Evolutionary conservation across 2,329 filamentous ascomycete species (phyloP).

Genomic region (Pseudodiploospora longispora): DNA sequence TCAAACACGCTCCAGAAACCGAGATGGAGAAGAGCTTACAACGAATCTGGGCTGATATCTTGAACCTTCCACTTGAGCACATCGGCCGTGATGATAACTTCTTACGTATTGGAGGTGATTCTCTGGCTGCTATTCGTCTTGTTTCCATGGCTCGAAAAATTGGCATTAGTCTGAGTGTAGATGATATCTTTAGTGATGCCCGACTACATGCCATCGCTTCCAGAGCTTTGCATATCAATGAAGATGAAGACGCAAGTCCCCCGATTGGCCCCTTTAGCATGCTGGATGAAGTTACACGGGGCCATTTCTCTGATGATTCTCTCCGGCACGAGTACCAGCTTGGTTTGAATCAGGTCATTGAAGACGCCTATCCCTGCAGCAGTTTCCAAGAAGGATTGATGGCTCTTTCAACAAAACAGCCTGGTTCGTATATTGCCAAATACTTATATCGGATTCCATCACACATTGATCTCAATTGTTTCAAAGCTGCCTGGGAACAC

Average conservation of each 20-base stretch:
- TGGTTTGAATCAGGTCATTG: no score
- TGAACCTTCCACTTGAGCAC: conserved; percentile 1
- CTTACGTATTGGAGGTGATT: conserved; percentile 9
- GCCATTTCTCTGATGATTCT: neutral
- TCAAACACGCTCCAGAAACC: conserved; percentile 4
- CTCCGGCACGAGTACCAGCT: no score
- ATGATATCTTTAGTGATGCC: conserved; percentile 6
- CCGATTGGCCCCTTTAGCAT: neutral
- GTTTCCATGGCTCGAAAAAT: conserved; percentile 1
- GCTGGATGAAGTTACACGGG: neutral
- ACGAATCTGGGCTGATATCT: conserved; percentile 4
- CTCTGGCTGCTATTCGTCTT: conserved; percentile 7
- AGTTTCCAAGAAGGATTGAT: no score
- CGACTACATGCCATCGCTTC: conserved; percentile 5
- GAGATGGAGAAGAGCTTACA: conserved; percentile 4
- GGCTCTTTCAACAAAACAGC: no score
- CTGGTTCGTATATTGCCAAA: conserved; percentile 11
- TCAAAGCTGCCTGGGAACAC: neutral
- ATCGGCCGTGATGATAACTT: conserved; percentile 11
- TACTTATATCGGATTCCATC: conserved; percentile 10
- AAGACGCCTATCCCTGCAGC: no score
- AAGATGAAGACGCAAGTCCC: neutral
- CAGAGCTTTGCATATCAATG: neutral
- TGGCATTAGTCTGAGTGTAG: conserved; percentile 1
- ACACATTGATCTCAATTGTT: neutral